Percentiles rank a stretch among this genome's conserved stretches.
Conservation (phyloP, 2,329 filamentous ascomycete genomes). For the Chaetothyriales sp. region DNA sequence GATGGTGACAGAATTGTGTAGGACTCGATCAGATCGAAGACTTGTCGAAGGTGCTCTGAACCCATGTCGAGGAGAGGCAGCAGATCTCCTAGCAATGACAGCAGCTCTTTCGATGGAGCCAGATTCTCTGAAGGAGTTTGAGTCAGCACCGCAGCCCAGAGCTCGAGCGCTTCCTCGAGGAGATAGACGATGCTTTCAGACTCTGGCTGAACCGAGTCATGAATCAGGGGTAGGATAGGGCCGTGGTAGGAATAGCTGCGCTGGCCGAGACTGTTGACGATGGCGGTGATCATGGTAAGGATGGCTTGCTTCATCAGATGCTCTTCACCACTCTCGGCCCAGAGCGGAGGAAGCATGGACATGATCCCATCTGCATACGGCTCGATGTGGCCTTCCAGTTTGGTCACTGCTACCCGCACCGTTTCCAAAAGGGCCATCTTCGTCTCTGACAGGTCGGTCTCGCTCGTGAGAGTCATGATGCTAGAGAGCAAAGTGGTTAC, state of each 20-base stretch:
- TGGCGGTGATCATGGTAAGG: conserved; percentile 64
- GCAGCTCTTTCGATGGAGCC: conserved; percentile 44
- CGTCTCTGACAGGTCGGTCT: conserved; percentile 69
- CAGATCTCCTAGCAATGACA: conserved; percentile 46
- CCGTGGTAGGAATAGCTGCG: conserved; percentile 64
- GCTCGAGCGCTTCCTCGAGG: conserved; percentile 77
- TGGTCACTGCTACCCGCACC: conserved; percentile 61
- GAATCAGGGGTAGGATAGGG: conserved; percentile 67
- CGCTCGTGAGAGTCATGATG: conserved; percentile 62
- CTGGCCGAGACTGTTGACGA: conserved; percentile 73
- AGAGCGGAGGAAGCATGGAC: conserved; percentile 61
- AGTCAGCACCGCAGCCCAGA: conserved; percentile 64
- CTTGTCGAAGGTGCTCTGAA: conserved; percentile 46
- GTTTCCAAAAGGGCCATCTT: conserved; percentile 84
- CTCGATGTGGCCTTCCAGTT: conserved; percentile 58
- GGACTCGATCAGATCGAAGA: conserved; percentile 50
- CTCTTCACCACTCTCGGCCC: conserved; percentile 72
- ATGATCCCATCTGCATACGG: conserved; percentile 64
- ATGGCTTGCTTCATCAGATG: conserved; percentile 91
- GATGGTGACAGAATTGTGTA: conserved; percentile 52
- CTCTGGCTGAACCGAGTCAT: conserved; percentile 59
- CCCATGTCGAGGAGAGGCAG: conserved; percentile 54
- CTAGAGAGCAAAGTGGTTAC: conserved; percentile 57
- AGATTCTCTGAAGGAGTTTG: conserved; percentile 47
- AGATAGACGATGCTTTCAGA: conserved; percentile 65